Evolutionary conservation across 2,329 filamentous ascomycete genomes (phyloP), one percentile per base, ranked within the genome.

Genomic region (Cercospora zeina): DNA sequence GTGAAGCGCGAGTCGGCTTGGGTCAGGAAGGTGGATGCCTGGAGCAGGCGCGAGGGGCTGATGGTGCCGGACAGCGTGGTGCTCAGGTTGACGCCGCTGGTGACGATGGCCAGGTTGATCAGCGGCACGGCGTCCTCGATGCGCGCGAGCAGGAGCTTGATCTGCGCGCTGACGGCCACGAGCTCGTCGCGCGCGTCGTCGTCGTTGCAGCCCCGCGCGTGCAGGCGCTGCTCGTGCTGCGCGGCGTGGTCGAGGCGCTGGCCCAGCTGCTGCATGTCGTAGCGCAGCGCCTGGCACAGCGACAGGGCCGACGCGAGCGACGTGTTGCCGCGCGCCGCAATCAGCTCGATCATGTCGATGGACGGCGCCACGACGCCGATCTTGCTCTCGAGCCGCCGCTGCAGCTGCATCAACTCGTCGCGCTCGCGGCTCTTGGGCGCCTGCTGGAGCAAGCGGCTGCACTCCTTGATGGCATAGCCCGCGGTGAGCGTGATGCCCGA

Each of bases 51-150:
- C 4, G 93, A 97, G 1, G 93, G 93, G 1, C 93, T 97, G 49
- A 97, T 90, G 9, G 89, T 89, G 1, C 89, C 82, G 0, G 92
- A 90, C 30, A 97, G 80, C 2, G 87, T 88, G 0, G 90, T 90
- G 0, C 90, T 91, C 31, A 97, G 81, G 62, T 86, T 96, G 60
- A 93, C 92, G 0, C 95, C 95, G 1, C 93, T 97, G 0, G 93
- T 93, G 1, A 91, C 95, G 67, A 99, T 96, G 59, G 95, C 95
- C 30, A 99, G 82, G 70, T 95, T 96, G 73, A 99, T 89, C 3
- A 96, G 81, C 0, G 93, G 93, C 10, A 97, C 91, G 11, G 93
- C 90, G 75, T 95, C 89, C 74, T 97, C 93, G 65, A 99, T 96
- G 8, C 89, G 86, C 10, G 80, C 78, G 1, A 97, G 82, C 2